These are phyloP conservation scores for Colletotrichum lupini DNA, from an alignment of 2,329 filamentous ascomycete species.

Conservation along the genomic window DNA sequence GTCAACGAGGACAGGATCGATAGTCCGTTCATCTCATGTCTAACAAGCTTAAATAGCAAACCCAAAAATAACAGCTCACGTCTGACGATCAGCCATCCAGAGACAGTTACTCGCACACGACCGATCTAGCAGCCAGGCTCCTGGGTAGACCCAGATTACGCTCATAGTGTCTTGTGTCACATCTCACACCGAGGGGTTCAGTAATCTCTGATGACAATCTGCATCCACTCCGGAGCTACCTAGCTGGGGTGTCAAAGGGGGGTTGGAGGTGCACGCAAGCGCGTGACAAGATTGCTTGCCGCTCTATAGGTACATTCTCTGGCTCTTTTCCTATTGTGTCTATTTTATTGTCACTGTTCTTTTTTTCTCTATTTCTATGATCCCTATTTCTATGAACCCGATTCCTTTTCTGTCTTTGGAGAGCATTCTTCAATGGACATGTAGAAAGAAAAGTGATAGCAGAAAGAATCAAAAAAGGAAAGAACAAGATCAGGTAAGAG, in stretches of 20 bases:
- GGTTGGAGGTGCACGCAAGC: neutral
- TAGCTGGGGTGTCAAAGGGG: neutral
- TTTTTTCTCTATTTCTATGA: no score
- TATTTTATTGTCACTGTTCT: no score
- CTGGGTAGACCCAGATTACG: constrained; percentile 12
- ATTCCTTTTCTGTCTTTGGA: no score
- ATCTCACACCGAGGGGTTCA: neutral
- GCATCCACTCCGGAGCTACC: neutral
- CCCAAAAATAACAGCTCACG: neutral
- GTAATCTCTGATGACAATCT: neutral
- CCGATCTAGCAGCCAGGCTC: constrained; percentile 2
- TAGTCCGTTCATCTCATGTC: neutral
- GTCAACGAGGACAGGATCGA: neutral
- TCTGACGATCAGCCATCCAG: neutral
- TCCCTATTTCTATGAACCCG: no score
- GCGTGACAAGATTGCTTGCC: no score
- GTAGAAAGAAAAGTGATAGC: no score
- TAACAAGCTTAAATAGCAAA: neutral
- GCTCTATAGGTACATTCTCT: no score
- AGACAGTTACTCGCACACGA: neutral
- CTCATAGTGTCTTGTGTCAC: constrained; percentile 4
- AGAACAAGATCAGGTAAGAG: no score
- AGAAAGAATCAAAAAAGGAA: no score
- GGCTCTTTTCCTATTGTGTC: no score
- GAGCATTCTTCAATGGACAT: no score